Evolutionary conservation across 2,329 filamentous ascomycete species (phyloP), one percentile per base, ranked within the genome.

Genomic region (Alternaria longipes): DNA sequence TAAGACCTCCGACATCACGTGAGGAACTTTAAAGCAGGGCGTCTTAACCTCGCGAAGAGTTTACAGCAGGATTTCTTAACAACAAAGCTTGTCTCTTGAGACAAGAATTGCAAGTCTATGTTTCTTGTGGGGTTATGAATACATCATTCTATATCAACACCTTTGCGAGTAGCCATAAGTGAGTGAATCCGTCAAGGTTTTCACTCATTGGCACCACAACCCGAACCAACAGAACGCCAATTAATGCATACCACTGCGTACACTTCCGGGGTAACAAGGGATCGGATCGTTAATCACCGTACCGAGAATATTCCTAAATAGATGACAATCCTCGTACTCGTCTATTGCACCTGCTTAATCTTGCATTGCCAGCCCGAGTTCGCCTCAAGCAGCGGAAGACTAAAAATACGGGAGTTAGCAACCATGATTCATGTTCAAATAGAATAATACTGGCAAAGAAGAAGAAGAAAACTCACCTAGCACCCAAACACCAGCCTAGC

Each of bases 401-500:
- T 97, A 22, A 36, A 30, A 4, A 22, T 5, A 22, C 3, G 3
- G 3, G 22, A 4, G 4, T 22, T 22, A 22, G 22, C 22, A 22
- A 22, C 22, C 22, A 22, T 22, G 22, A 5, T 22, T 22, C 24
- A 26, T 26, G 24, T 26, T 7, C 24, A 26, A 26, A 32, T 11
- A 12, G 9, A 5, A 4, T 14, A 22, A 22, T 22, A 22, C 20
- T 22, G 20, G 20, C 20, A 22, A 22, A 22, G 20, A 22, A 22
- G 20, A 22, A 22, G 20, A 22, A 22, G 3, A 4, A 22, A 22
- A 22, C 22, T 24, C 22, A 95, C 92, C 93, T 97, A 67, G 95
- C 95, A 79, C 95, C 95, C 75, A 99, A 85, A 82, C 94, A 98
- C 95, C 95, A 99, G 40, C 95, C 95, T 73, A 99, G 82, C 83